A percentile compares a stretch with the other conserved stretches of the same genome.
Evolutionary conservation across 768 basidiomycete species (phyloP).

Genomic region (Strobilomyces dryophilus): DNA sequence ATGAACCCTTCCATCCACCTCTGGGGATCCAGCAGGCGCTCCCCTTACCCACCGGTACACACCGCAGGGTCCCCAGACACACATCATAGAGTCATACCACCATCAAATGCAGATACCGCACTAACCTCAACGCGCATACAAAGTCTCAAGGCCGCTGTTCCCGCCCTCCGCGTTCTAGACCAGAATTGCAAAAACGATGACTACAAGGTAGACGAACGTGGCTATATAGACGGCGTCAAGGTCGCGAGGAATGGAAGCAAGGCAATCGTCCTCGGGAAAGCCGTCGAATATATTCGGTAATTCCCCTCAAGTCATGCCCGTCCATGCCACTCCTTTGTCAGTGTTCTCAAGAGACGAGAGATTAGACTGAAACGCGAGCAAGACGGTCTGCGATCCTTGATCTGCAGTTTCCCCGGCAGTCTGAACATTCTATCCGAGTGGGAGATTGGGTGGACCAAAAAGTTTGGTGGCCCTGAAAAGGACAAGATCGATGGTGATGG

Average conservation of each 20-base stretch:
- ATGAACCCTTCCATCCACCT: slow-evolving; percentile 32
- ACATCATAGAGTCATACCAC: slow-evolving; percentile 69
- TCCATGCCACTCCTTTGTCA: slow-evolving; percentile 21
- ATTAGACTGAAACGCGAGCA: slow-evolving; percentile 67
- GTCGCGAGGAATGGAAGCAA: slow-evolving; percentile 90
- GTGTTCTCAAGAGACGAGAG: slow-evolving; percentile 80
- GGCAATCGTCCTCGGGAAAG: slow-evolving; percentile 85
- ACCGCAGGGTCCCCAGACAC: slow-evolving; percentile 23
- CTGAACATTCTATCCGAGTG: slow-evolving; percentile 67
- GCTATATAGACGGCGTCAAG: slow-evolving; percentile 89
- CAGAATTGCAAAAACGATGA: slow-evolving; percentile 41
- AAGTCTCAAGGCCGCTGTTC: slow-evolving; percentile 73
- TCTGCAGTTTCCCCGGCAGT: slow-evolving; percentile 71
- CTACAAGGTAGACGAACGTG: slow-evolving; percentile 67
- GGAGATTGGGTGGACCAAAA: slow-evolving; percentile 69
- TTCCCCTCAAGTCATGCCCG: neutral
- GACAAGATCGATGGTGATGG: slow-evolving; percentile 55
- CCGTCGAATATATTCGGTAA: slow-evolving; percentile 81
- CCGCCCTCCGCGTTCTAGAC: slow-evolving; percentile 80
- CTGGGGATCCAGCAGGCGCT: slow-evolving; percentile 6
- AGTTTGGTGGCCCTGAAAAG: slow-evolving; percentile 75
- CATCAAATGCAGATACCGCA: slow-evolving; percentile 84
- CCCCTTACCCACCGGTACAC: slow-evolving; percentile 31
- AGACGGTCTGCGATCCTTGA: slow-evolving; percentile 64
- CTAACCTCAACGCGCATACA: slow-evolving; percentile 88